Base-by-base conservation (phyloP, 2,329 filamentous ascomycete species). In the Neodidymelliopsis sp. region DNA sequence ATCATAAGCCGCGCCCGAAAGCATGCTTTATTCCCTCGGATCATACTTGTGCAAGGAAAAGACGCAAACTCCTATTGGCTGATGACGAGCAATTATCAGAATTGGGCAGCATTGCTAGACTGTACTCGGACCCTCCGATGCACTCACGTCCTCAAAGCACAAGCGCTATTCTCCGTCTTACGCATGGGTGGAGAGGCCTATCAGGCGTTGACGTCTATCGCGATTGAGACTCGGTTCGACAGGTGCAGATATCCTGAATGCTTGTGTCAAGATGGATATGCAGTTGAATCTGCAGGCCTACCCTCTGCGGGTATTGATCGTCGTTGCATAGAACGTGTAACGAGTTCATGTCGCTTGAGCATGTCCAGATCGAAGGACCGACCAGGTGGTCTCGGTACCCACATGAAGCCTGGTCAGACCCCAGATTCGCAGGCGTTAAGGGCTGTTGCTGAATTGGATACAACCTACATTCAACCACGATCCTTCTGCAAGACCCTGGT, bases 1-100 rank as follows among this genome's bases (percentile, higher is more conserved):
- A 46, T 52, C 40, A 54, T 55, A 40, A 63, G 46, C 57, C 56
- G 55, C 54, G 42, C 31, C 15, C 28, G 11, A 22, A 22, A 43
- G 16, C 46, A 29, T 22, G 19, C 28, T 38, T 36, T 34, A 16
- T 18, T 29, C 16, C 39, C 39, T 44, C 34, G 34, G 40, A 49
- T 10, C 29, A 29, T 41, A 22, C 4, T 24, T 20, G 16, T n/a
- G 23, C 40, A 29, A n/a, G n/a, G 11, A 24, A 12, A 35, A 22
- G 9, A 3, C 22, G 10, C n/a, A 25, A 10, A 10, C n/a, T 24
- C 11, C 4, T 13, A 37, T 43, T 49, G 28, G 47, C 11, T 19
- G 15, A 25, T 8, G 5, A 4, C 6, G 19, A 25, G 20, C 34
- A 23, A 40, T 36, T 41, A 22, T 39, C 24, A 19, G 16, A 9